Conservation (phyloP, 108 stramenopile species). For the Cyclotella baltica region DNA sequence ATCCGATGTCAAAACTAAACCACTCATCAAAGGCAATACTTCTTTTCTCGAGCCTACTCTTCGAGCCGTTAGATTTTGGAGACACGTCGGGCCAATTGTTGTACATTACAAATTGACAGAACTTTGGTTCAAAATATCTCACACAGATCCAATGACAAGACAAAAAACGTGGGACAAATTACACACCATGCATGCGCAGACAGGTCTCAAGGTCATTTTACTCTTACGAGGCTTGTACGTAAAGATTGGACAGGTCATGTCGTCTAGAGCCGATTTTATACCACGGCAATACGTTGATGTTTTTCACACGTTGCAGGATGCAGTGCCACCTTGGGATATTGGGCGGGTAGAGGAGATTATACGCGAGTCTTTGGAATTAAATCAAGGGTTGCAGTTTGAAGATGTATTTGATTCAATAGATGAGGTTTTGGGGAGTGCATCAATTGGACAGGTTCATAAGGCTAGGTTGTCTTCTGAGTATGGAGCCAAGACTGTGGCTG, state of each 20-base stretch:
- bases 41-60: constrained; percentile 28
- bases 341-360: constrained; percentile 51
- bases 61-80: constrained; percentile 71
- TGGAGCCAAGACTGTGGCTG: constrained; percentile 57
- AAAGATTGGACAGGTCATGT: constrained; percentile 62
- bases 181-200: constrained; percentile 59
- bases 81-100: constrained; percentile 69
- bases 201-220: constrained; percentile 57
- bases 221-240: constrained; percentile 66
- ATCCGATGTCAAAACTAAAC: neutral
- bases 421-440: constrained; percentile 68
- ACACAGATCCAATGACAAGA: constrained; percentile 42
- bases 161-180: constrained; percentile 56
- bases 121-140: constrained; percentile 52
- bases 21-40: neutral
- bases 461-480: constrained; percentile 49
- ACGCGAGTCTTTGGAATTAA: constrained; percentile 38
- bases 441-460: constrained; percentile 76
- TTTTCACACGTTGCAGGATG: constrained; percentile 65
- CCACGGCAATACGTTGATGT: constrained; percentile 70
- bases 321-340: constrained; percentile 66
- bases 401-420: constrained; percentile 76
- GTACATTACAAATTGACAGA: constrained; percentile 78
- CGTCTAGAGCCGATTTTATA: constrained; percentile 74
- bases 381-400: constrained; percentile 48